Evolutionary conservation across 2,329 filamentous ascomycete species (phyloP), one percentile per base, ranked within the genome.

Genomic region (Monosporascus sp.): DNA sequence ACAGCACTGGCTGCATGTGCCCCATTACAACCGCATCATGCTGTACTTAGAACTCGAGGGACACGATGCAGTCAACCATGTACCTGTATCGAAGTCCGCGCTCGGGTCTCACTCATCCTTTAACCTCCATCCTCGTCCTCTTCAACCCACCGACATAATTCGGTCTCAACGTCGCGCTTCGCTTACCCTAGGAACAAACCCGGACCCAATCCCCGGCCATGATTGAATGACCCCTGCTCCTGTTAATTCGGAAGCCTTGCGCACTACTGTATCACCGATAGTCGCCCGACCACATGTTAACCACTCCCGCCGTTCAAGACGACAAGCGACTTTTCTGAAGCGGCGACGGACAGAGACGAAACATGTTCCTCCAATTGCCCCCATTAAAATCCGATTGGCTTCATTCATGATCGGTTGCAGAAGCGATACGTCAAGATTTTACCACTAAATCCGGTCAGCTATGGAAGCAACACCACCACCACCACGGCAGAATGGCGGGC

Each of bases 401-500:
- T 55, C 53, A 55, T 64, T 66, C 63, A 70, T 67, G 66, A 70
- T 54, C 53, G 49, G 38, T 49, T 53, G 43, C 55, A 49, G 50
- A 43, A 46, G 20, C 43, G 41, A 44, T 25, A 22, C 41, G 41
- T 20, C 20, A 14, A 15, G n/a, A 46, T 31, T 27, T 31, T 27
- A 14, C 8, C n/a, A 25, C 55, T 55, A 55, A 50, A 46, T 39
- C 47, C 17, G 43, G 22, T 57, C 53, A 60, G 53, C 61, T 53
- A 67, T 67, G 64, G 64, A 67, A 54, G 31, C 31, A 35, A 35
- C 31, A 35, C 45, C 50, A 43, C 31, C 25, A 25, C 25, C 31
- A 5, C 56, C 58, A 45, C 62, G 63, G 50, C 62, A 60, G 50
- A 65, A 70, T 66, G 68, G 65, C 63, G 57, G 66, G 56, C 62